These are phyloP conservation scores for Saturnispora bothae DNA, from an alignment of 805 yeast species.

Conservation along the genomic window DNA sequence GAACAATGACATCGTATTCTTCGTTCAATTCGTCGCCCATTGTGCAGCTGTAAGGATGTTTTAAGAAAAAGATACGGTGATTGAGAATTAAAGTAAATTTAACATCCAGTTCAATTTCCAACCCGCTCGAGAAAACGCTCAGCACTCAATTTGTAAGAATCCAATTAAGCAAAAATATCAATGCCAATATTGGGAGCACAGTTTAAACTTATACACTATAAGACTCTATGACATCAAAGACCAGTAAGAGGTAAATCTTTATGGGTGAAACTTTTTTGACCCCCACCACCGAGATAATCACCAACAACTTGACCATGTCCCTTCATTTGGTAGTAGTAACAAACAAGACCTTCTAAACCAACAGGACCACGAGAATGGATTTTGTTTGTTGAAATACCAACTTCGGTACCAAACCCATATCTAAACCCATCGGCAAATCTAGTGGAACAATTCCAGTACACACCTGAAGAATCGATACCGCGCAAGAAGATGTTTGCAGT, in stretches of 20 bases:
- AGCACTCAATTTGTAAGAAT: too few relatives aligned
- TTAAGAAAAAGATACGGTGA: too few relatives aligned
- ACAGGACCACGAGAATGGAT: conserved; percentile 99
- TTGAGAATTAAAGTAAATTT: too few relatives aligned
- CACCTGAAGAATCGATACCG: conserved; percentile 91
- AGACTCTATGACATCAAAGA: too few relatives aligned
- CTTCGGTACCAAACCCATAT: conserved; percentile 98
- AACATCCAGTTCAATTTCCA: too few relatives aligned
- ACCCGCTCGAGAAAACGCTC: too few relatives aligned
- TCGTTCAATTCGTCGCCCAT: conserved; percentile 59
- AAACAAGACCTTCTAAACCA: conserved; percentile 92
- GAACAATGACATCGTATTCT: conserved; percentile 90
- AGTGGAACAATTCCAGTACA: conserved; percentile 95
- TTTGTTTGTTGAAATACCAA: conserved; percentile 93
- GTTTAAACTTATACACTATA: too few relatives aligned
- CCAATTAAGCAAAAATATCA: too few relatives aligned
- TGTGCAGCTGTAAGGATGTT: background rate
- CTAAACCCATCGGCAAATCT: conserved; percentile 98
- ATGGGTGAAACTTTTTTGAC: conserved; percentile 67
- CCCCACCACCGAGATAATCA: conserved; percentile 91
- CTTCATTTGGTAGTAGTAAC: conserved; percentile 85
- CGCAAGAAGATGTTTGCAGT: conserved; percentile 69
- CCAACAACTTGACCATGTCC: conserved; percentile 92
- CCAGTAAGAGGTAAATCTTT: conserved; percentile 38
- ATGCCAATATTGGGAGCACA: too few relatives aligned